These are phyloP conservation scores for Chrysochromulina tobinii DNA, from an alignment of 78 protist genomes.

Conservation along the genomic window DNA sequence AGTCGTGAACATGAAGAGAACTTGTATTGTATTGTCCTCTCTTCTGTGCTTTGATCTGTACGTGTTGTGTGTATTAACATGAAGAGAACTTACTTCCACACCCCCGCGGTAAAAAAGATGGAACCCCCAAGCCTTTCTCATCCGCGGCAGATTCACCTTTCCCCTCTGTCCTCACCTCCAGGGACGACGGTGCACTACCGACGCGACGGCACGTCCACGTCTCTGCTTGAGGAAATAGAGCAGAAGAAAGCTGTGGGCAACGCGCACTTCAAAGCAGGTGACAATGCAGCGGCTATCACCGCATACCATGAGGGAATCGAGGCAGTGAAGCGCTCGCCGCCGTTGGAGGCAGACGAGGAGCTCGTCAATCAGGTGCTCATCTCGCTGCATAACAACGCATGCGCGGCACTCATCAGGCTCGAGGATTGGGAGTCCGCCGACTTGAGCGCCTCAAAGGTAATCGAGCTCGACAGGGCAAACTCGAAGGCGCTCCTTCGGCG, in stretches of 20 bases:
- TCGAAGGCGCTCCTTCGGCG: slow-evolving; percentile 25
- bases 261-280: neutral
- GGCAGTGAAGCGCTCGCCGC: neutral
- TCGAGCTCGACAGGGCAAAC: neutral
- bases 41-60: too few species aligned
- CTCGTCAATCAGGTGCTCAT: neutral
- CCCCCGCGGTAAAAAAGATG: too few species aligned
- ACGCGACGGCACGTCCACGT: too few species aligned
- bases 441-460: neutral
- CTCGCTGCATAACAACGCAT: neutral
- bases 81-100: too few species aligned
- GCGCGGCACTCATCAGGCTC: neutral
- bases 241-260: neutral
- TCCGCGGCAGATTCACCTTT: too few species aligned
- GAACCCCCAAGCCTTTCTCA: too few species aligned
- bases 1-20: too few species aligned
- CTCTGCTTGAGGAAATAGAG: too few species aligned
- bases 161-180: too few species aligned
- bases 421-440: neutral
- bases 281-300: neutral
- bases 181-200: too few species aligned
- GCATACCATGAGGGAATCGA: neutral
- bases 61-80: too few species aligned
- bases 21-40: too few species aligned
- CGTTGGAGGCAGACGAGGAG: neutral